Base-by-base conservation (phyloP, 768 basidiomycete species). In the Amanita phalloides region DNA sequence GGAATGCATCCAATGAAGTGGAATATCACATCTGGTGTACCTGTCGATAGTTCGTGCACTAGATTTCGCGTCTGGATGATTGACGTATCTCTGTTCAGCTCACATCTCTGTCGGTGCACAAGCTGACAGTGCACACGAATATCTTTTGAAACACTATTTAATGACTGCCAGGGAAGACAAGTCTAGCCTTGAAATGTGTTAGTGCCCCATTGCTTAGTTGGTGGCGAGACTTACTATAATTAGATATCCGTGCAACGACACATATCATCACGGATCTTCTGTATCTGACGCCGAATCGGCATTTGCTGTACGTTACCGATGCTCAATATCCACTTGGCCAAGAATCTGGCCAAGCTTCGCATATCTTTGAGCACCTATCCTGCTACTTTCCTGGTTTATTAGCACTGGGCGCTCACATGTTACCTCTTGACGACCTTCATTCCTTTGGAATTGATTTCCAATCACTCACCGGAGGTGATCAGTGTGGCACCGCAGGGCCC, bases 341-440 rank as follows among this genome's bases (percentile, higher is more conserved):
- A 37, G 62, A 66, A 28, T 56, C 57, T 8, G 66, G 62, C 25
- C 54, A 58, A 13, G 71, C 76, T 21, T 68, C 73, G 8, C 77
- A 83, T 56, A 58, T 62, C 20, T 78, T 87, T 49, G 86, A 89
- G 55, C 86, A 90, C 59, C 67, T 90, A 25, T 79, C 86, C 9
- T 88, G 86, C 64, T 90, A 88, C 68, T 71, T 86, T 45, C 85
- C 86, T 0, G 86, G 87, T 13, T 67, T 88, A 13, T 70, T 90
- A 45, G 84, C 86, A 4, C 71, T 90, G 3, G 86, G 87, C 23
- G 83, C 68, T 4, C 75, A 82, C 55, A 74, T 75, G 9, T 72
- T 88, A 45, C 78, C 78, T 23, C 66, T 83, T 47, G 71, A 81
- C 51, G 64, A 78, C 48, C 71, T 83, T 2, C 64, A 69, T 23